phyloP scores from a whole-genome alignment of 2,329 filamentous ascomycete genomes.

The Pseudogymnoascus pannorum region DNA sequence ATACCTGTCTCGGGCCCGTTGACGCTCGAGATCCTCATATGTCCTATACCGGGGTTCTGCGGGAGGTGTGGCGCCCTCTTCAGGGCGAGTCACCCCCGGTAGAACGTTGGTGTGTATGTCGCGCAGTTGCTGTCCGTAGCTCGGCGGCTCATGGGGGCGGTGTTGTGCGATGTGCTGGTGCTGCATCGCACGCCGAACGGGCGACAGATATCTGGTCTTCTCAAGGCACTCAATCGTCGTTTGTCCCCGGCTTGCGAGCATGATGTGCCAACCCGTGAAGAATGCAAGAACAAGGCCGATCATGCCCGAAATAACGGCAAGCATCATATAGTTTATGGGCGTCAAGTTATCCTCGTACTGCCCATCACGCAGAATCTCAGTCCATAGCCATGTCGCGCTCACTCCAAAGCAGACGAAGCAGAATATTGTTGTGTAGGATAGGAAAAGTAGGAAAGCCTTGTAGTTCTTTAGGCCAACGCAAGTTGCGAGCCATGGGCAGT shows the following conservation, averaged over 20 bases:
- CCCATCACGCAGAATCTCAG: conserved; percentile 65
- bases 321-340: conserved; percentile 84
- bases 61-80: conserved; percentile 64
- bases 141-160: conserved; percentile 39
- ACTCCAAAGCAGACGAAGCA: conserved; percentile 76
- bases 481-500: conserved; percentile 95
- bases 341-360: conserved; percentile 68
- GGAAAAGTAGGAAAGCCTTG: conserved; percentile 88
- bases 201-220: conserved; percentile 87
- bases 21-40: conserved; percentile 51
- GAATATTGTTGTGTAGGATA: conserved; percentile 83
- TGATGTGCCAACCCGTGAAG: conserved; percentile 88
- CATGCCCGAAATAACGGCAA: conserved; percentile 81
- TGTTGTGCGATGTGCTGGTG: conserved; percentile 48
- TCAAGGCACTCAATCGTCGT: conserved; percentile 96
- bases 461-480: conserved; percentile 93
- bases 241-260: conserved; percentile 68
- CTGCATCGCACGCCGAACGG: conserved; percentile 64
- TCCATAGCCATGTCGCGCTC: conserved; percentile 75
- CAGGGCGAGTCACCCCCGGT: conserved; percentile 70
- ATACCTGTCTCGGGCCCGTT: conserved; percentile 61
- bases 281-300: conserved; percentile 83
- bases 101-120: conserved; percentile 77
- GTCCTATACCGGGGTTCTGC: conserved; percentile 20
- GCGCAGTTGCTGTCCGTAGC: conserved; percentile 64